phyloP scores from a whole-genome alignment of 169 alveolate genomes.

The Condylostoma magnum region DNA sequence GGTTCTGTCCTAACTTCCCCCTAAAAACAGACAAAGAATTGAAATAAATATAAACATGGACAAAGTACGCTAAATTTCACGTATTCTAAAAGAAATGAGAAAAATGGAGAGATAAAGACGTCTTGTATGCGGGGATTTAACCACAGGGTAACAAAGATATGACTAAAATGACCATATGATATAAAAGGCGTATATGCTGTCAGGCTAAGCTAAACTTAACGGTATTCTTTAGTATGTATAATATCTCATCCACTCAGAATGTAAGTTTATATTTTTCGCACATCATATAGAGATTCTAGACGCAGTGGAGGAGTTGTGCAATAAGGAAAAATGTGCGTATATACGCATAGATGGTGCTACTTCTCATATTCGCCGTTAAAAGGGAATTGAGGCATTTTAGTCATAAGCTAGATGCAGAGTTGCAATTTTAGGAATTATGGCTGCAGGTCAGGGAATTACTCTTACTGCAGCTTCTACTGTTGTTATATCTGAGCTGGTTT shows the following conservation, averaged over 20 bases:
- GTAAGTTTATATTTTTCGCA: conserved; percentile 93
- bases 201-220: conserved; percentile 93
- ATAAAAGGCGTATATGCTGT: conserved; percentile 67
- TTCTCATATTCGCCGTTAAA: conserved; percentile 83
- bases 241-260: conserved; percentile 85
- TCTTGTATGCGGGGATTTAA: background rate
- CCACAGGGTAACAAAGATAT: background rate
- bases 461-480: conserved; percentile 96
- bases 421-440: conserved; percentile 95
- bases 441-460: conserved; percentile 95
- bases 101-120: background rate
- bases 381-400: conserved; percentile 88
- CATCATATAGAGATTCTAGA: conserved; percentile 94
- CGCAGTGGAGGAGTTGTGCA: conserved; percentile 80
- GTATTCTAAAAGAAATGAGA: too few species aligned
- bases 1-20: conserved; percentile 92
- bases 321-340: conserved; percentile 51
- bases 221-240: conserved; percentile 91
- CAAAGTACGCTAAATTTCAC: conserved; percentile 16
- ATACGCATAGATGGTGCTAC: conserved; percentile 96
- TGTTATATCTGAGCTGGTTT: conserved; percentile 95
- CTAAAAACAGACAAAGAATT: conserved; percentile 89
- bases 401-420: conserved; percentile 72
- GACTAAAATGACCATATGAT: conserved; percentile 5
- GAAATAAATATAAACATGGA: conserved; percentile 77